phyloP scores from a whole-genome alignment of 805 yeast genomes.

The Zygotorulaspora chibaensis region DNA sequence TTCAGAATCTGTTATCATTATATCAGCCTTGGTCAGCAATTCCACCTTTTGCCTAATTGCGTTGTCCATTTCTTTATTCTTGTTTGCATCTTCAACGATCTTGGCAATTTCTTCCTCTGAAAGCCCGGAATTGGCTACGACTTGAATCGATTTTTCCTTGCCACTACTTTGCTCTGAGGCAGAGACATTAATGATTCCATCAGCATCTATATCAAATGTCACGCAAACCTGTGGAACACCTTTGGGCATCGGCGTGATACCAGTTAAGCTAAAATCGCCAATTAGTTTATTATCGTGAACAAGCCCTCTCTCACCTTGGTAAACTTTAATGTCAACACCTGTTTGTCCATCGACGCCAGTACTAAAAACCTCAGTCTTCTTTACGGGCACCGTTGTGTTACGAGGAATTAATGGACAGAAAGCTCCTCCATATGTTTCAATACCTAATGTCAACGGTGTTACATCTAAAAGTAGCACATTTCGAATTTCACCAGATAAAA shows the following conservation, averaged over 20 bases:
- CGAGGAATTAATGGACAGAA: conserved; percentile 75
- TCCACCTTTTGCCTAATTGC: conserved; percentile 58
- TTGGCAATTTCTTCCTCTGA: conserved; percentile 62
- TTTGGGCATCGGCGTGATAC: conserved; percentile 72
- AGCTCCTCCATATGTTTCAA: conserved; percentile 81
- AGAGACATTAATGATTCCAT: conserved; percentile 75
- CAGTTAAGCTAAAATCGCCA: conserved; percentile 67
- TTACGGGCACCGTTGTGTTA: conserved; percentile 73
- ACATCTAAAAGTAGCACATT: conserved; percentile 76
- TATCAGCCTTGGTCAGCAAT: conserved; percentile 69
- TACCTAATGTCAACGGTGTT: conserved; percentile 77
- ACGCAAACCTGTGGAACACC: conserved; percentile 79
- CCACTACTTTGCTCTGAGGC: conserved; percentile 78
- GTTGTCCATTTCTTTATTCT: conserved; percentile 56
- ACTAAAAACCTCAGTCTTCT: conserved; percentile 67
- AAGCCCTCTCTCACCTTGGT: conserved; percentile 76
- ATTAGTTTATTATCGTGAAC: conserved; percentile 74
- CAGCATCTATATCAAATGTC: conserved; percentile 75
- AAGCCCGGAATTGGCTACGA: conserved; percentile 64
- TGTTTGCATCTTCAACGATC: conserved; percentile 63
- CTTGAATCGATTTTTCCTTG: conserved; percentile 60
- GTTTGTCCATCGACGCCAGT: conserved; percentile 85
- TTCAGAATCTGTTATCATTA: conserved; percentile 80
- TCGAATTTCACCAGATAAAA: conserved; percentile 74
- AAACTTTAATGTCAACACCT: conserved; percentile 74